phyloP scores from a whole-genome alignment of 2,329 filamentous ascomycete species.

The Coleophoma cylindrospora region DNA sequence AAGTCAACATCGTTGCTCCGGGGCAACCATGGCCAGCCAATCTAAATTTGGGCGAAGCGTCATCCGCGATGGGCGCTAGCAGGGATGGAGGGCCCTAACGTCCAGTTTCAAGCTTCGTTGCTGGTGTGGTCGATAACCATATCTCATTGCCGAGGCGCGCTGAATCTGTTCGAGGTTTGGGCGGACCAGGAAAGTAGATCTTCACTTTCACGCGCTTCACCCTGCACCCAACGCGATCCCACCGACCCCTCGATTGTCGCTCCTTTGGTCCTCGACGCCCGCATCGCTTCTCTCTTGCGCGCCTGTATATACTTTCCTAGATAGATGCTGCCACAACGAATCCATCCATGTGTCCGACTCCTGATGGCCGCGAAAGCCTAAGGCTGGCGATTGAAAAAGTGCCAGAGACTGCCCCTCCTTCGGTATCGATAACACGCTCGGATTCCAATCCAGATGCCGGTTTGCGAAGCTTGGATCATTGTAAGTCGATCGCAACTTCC shows the following conservation, averaged over 20 bases:
- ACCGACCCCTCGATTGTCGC: slow-evolving; percentile 11
- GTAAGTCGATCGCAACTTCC: slow-evolving; percentile 34
- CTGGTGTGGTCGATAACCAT: too few species aligned
- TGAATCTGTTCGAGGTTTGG: too few species aligned
- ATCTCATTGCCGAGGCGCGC: too few species aligned
- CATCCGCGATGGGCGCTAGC: too few species aligned
- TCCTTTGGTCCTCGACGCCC: slow-evolving; percentile 11
- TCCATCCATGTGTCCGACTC: slow-evolving; percentile 27
- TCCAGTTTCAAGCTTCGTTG: too few species aligned
- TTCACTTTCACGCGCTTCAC: neutral
- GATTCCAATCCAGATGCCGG: slow-evolving; percentile 61
- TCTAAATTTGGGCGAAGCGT: too few species aligned
- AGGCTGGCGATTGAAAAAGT: slow-evolving; percentile 20
- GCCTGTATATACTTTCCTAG: slow-evolving; percentile 3
- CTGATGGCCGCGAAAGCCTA: slow-evolving; percentile 23
- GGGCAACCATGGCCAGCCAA: too few species aligned
- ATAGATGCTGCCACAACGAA: slow-evolving; percentile 20
- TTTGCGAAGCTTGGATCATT: slow-evolving; percentile 74
- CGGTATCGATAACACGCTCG: slow-evolving; percentile 20
- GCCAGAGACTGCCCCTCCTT: slow-evolving; percentile 20
- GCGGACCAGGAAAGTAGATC: neutral
- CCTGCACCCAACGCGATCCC: neutral
- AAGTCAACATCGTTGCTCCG: too few species aligned
- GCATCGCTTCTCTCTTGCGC: neutral
- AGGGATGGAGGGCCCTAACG: too few species aligned